Evolutionary conservation across 495 filamentous ascomycete species (phyloP).

Genomic region (Saxispiralis lemnorum): DNA sequence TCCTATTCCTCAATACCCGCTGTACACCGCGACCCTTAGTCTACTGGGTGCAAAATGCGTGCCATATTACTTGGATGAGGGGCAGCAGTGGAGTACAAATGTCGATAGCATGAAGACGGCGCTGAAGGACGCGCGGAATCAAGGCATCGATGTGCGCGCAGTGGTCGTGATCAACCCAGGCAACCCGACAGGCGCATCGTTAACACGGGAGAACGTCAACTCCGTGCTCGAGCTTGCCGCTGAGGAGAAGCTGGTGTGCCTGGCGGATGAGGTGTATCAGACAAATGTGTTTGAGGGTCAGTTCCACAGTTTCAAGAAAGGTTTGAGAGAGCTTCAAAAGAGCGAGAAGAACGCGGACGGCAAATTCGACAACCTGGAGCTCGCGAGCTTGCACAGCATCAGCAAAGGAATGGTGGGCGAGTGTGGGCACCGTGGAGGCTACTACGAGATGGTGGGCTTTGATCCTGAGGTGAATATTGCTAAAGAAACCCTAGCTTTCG

Average conservation of each 20-base stretch:
- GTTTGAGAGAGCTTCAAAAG: conserved; percentile 66
- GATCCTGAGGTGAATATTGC: conserved; percentile 34
- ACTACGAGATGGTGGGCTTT: conserved; percentile 87
- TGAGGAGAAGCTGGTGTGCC: conserved; percentile 66
- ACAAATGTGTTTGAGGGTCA: conserved; percentile 91
- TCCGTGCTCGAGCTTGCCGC: conserved; percentile 69
- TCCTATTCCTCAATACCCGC: conserved; percentile 92
- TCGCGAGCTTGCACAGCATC: conserved; percentile 41
- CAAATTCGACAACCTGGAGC: conserved; percentile 70
- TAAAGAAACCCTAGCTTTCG: background rate
- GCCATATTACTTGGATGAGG: conserved; percentile 81
- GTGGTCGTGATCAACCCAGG: conserved; percentile 97
- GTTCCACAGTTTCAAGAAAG: conserved; percentile 87
- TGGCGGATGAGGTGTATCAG: conserved; percentile 97
- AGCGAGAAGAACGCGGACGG: conserved; percentile 34
- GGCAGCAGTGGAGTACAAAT: conserved; percentile 71
- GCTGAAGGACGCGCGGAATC: conserved; percentile 48
- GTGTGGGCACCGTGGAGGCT: conserved; percentile 91
- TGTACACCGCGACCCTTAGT: conserved; percentile 86
- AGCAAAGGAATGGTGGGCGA: conserved; percentile 98
- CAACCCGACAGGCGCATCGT: conserved; percentile 83
- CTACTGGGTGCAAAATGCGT: conserved; percentile 74
- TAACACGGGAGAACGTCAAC: conserved; percentile 59
- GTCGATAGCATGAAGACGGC: conserved; percentile 52
- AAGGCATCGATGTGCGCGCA: conserved; percentile 71